These are phyloP conservation scores for Scutellaria minor DNA, from an alignment of 257 asterid species.

Conservation along the genomic window DNA sequence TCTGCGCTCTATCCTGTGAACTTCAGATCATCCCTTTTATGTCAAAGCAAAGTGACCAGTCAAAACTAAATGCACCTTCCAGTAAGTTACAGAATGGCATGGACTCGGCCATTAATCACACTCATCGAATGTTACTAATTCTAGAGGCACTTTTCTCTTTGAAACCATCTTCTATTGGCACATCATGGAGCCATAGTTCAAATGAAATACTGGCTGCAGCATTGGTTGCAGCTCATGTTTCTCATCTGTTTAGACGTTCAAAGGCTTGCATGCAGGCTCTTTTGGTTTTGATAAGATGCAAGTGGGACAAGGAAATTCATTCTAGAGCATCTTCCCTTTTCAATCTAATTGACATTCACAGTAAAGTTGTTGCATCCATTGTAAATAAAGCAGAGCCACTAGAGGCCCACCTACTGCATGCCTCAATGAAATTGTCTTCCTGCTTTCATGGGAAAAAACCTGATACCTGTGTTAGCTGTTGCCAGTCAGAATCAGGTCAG, in stretches of 20 bases:
- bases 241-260: slow-evolving; percentile 74
- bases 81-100: slow-evolving; percentile 56
- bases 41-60: slow-evolving; percentile 47
- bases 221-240: slow-evolving; percentile 88
- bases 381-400: slow-evolving; percentile 72
- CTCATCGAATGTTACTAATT: slow-evolving; percentile 69
- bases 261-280: slow-evolving; percentile 84
- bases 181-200: slow-evolving; percentile 78
- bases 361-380: slow-evolving; percentile 79
- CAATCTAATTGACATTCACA: slow-evolving; percentile 70
- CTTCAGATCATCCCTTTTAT: slow-evolving; percentile 72
- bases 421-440: slow-evolving; percentile 45
- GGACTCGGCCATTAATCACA: slow-evolving; percentile 67
- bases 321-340: slow-evolving; percentile 78
- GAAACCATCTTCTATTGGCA: slow-evolving; percentile 75
- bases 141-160: slow-evolving; percentile 86
- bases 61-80: slow-evolving; percentile 45
- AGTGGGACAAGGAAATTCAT: slow-evolving; percentile 75
- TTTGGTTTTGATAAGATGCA: slow-evolving; percentile 65
- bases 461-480: slow-evolving; percentile 43
- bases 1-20: slow-evolving; percentile 89
- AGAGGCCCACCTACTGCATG: slow-evolving; percentile 66
- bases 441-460: slow-evolving; percentile 52
- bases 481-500: slow-evolving; percentile 46
- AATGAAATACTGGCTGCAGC: slow-evolving; percentile 88